Conservation (phyloP, 78 protist genomes). For the Chrysochromulina parva region DNA sequence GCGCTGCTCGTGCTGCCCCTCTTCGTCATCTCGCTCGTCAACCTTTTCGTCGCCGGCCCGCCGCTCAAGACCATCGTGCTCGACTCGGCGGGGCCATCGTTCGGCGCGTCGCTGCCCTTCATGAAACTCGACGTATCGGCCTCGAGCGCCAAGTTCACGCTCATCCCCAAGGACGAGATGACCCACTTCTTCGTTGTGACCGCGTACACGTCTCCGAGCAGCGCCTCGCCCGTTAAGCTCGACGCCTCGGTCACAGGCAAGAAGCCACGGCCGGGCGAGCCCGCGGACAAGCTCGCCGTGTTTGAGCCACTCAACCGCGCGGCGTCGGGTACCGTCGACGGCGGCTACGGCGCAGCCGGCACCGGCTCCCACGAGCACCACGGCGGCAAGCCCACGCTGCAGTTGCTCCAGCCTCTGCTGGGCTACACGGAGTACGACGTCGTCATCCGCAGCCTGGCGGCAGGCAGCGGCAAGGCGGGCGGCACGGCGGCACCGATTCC, state of each 20-base stretch:
- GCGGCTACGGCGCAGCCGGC: too few relatives aligned
- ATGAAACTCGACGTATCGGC: not conserved
- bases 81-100: not conserved
- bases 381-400: not conserved
- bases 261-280: too few relatives aligned
- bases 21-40: not conserved
- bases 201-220: not conserved
- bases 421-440: not conserved
- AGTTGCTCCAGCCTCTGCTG: not conserved
- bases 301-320: too few relatives aligned
- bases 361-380: too few relatives aligned
- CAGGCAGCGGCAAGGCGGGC: not conserved
- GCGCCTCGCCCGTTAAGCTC: not conserved
- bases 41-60: slow-evolving; percentile 6
- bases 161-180: not conserved
- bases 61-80: not conserved
- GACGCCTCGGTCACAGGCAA: not conserved
- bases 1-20: not conserved
- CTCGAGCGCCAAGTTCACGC: not conserved
- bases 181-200: slow-evolving; percentile 16
- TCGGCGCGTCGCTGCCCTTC: not conserved
- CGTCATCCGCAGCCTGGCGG: not conserved
- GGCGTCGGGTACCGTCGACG: too few relatives aligned
- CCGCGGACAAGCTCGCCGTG: too few relatives aligned
- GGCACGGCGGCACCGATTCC: not conserved